These are phyloP conservation scores for Ophiostoma sp. DNA, from an alignment of 2,329 filamentous ascomycete species.

Conservation along the genomic window DNA sequence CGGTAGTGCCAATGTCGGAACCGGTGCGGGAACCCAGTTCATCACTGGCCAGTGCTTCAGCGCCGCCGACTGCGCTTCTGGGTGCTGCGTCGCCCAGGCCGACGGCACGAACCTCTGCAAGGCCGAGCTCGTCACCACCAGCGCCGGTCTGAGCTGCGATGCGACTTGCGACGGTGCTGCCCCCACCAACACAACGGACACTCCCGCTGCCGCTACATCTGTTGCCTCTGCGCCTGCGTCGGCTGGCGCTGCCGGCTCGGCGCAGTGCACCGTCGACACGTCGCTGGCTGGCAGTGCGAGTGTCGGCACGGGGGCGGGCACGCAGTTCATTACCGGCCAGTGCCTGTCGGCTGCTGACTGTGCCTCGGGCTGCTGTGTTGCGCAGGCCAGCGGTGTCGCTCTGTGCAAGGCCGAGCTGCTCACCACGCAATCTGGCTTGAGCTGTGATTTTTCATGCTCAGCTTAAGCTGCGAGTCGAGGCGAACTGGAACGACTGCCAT, in stretches of 20 bases:
- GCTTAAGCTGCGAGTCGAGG: not conserved
- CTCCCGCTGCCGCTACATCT: not conserved
- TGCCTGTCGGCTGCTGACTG: slow-evolving; percentile 31
- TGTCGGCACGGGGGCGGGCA: not conserved
- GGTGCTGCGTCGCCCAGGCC: not conserved
- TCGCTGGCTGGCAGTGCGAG: not conserved
- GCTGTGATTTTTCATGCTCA: not conserved
- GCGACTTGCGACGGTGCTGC: not conserved
- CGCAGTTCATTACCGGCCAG: slow-evolving; percentile 19
- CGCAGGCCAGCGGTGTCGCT: slow-evolving; percentile 21
- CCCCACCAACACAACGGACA: not conserved
- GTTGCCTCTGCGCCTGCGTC: not conserved
- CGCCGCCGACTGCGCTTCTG: not conserved
- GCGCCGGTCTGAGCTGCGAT: not conserved
- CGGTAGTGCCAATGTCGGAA: not conserved
- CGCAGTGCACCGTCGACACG: not conserved
- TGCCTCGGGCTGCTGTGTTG: slow-evolving; percentile 31
- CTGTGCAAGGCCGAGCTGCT: slow-evolving; percentile 23
- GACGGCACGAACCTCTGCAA: not conserved
- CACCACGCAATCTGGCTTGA: not conserved
- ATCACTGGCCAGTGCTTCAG: not conserved
- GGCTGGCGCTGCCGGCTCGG: not conserved
- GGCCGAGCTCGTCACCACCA: not conserved
- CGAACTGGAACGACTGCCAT: not conserved
- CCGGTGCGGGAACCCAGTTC: not conserved